phyloP scores from a whole-genome alignment of 768 basidiomycete genomes.

The Steccherinum ochraceum region DNA sequence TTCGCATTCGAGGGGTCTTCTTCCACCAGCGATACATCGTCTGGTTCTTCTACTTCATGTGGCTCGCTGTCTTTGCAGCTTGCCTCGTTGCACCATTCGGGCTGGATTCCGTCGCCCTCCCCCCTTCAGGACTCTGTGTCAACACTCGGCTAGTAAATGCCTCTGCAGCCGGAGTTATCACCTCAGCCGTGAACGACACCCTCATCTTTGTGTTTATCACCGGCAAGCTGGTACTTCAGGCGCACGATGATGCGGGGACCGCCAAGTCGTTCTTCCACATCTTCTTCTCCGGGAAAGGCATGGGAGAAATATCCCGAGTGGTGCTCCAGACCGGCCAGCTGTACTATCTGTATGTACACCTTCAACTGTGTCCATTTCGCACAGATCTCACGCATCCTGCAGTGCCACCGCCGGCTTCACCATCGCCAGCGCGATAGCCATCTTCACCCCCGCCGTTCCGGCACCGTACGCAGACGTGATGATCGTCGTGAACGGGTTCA shows the following conservation, averaged over 20 bases:
- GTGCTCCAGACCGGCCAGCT: constrained; percentile 31
- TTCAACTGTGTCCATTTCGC: neutral
- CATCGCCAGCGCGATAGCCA: constrained; percentile 18
- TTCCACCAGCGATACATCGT: constrained; percentile 15
- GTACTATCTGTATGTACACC: constrained; percentile 27
- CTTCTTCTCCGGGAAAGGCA: constrained; percentile 17
- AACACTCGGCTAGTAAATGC: constrained; percentile 17
- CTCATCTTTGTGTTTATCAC: constrained; percentile 29
- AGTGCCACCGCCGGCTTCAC: constrained; percentile 30
- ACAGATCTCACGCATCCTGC: neutral
- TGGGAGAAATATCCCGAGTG: constrained; percentile 27
- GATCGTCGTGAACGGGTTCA: constrained; percentile 20
- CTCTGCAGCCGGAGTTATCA: constrained; percentile 22
- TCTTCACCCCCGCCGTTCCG: constrained; percentile 15
- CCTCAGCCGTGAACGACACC: constrained; percentile 25
- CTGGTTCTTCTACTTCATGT: constrained; percentile 23
- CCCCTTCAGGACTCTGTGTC: constrained; percentile 27
- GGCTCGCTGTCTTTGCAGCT: constrained; percentile 25
- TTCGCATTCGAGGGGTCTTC: constrained; percentile 30
- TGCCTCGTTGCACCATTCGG: constrained; percentile 23
- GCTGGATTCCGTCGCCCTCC: constrained; percentile 19
- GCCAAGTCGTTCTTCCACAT: constrained; percentile 11
- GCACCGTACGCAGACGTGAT: constrained; percentile 23
- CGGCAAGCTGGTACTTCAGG: constrained; percentile 21
- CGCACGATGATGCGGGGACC: constrained; percentile 8